Evolutionary conservation across 768 basidiomycete genomes (phyloP), one percentile per base, ranked within the genome.

Genomic region (Tricholomella constricta): DNA sequence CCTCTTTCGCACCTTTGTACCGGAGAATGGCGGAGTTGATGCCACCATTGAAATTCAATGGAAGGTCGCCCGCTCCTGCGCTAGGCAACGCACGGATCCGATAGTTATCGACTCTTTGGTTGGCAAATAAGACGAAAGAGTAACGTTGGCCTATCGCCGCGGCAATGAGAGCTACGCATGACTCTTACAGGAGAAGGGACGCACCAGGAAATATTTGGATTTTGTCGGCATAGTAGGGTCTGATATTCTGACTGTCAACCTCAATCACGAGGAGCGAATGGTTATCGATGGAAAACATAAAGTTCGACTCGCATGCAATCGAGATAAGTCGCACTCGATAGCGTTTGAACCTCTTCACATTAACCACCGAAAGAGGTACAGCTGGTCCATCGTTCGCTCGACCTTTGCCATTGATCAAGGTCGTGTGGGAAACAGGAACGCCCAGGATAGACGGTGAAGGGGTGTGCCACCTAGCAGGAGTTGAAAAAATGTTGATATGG

Each of bases 11-110:
- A 11, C 76, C 78, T 0, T 35, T 59, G 50, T 84, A 84, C 38
- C 78, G 75, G 26, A 84, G 62, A 49, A 84, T 80, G 2, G 80
- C 82, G 38, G 70, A 71, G 62, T 78, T 81, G 50, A 76, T 67
- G 11, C 73, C 73, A n/a, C 64, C 66, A 1, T 47, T 57, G 48
- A 75, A 77, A 8, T 58, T 70, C 23, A 45, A 19, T n/a, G n/a
- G n/a, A n/a, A n/a, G n/a, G n/a, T 29, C 29, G 20, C 29, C 26
- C 6, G 25, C 9, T 0, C 68, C 57, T 22, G 54, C 52, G 51
- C 62, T 60, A 45, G 66, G 65, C 47, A 66, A 52, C 25, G 73
- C 65, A 36, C 73, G 72, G 43, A 77, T 63, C 75, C 75, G 85
- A 62, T 84, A 85, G 58, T 82, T 85, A 6, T 65, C 71, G 20